Conservation (phyloP, 306 rosid genomes). For the Cajanus cajan region DNA sequence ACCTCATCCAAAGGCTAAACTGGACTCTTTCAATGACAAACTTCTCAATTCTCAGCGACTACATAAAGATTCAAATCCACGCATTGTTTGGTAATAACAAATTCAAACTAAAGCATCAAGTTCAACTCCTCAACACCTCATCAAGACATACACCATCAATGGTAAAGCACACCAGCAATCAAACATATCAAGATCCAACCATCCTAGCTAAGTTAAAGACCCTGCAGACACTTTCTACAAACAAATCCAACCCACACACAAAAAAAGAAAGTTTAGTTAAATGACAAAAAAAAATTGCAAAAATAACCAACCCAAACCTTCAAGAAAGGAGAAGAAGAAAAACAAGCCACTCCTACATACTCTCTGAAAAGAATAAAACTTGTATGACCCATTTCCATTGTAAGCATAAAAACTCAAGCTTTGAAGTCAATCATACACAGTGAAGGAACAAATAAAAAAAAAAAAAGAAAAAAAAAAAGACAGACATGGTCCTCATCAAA, state of each 20-base stretch:
- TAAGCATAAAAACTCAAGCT: constrained; percentile 25
- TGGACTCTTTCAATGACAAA: not conserved
- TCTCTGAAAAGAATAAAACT: constrained; percentile 8
- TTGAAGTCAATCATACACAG: constrained; percentile 6
- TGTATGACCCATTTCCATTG: constrained; percentile 14
- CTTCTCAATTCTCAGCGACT: not conserved
- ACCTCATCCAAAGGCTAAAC: not conserved
- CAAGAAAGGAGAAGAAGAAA: not conserved
- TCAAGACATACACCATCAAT: not conserved
- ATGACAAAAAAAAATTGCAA: not conserved
- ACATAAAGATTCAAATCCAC: not conserved
- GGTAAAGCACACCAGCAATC: not conserved
- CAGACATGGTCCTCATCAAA: not conserved
- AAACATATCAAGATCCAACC: constrained; percentile 19
- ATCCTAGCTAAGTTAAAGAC: no score
- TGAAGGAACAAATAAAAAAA: not conserved
- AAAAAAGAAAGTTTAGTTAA: not conserved
- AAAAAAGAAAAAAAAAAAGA: no score
- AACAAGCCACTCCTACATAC: not conserved
- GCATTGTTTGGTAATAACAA: not conserved
- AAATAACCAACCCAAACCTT: not conserved
- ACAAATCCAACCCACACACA: not conserved
- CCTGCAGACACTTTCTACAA: not conserved
- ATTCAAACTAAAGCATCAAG: constrained; percentile 6
- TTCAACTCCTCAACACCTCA: not conserved